These are phyloP conservation scores for Chalara sp. DNA, from an alignment of 2,329 filamentous ascomycete genomes.

Conservation along the genomic window DNA sequence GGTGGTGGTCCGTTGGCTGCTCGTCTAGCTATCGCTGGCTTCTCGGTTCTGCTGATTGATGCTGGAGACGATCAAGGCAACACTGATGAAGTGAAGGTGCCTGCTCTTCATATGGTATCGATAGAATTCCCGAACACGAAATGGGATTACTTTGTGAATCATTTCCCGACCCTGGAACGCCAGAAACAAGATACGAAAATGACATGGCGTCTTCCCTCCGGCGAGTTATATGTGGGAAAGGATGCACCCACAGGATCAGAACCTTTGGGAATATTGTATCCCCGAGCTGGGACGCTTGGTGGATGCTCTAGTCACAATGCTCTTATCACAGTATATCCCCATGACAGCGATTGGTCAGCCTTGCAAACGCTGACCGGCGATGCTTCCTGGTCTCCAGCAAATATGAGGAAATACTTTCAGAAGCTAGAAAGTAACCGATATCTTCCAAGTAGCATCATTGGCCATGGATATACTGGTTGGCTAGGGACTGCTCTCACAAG, in stretches of 20 bases:
- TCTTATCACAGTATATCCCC: slow-evolving; percentile 15
- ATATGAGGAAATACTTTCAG: slow-evolving; percentile 19
- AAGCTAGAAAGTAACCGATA: slow-evolving; percentile 10
- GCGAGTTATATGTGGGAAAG: slow-evolving; percentile 16
- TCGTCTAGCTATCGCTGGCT: slow-evolving; percentile 43
- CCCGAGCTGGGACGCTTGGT: slow-evolving; percentile 24
- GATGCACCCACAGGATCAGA: slow-evolving; percentile 19
- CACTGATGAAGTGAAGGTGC: slow-evolving; percentile 37
- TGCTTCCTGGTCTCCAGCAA: slow-evolving; percentile 14
- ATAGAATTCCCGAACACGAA: slow-evolving; percentile 40
- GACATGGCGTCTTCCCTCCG: slow-evolving; percentile 28
- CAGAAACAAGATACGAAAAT: slow-evolving; percentile 12
- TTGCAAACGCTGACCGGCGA: slow-evolving; percentile 20
- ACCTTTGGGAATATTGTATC: slow-evolving; percentile 23
- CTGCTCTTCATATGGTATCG: slow-evolving; percentile 38
- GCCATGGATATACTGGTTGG: slow-evolving; percentile 19
- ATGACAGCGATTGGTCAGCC: slow-evolving; percentile 16
- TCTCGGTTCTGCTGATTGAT: slow-evolving; percentile 45
- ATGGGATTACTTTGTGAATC: slow-evolving; percentile 40
- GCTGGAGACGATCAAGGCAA: slow-evolving; percentile 43
- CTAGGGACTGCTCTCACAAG: slow-evolving; percentile 16
- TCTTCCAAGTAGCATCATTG: slow-evolving; percentile 2
- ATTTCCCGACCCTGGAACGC: slow-evolving; percentile 12
- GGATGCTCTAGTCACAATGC: slow-evolving; percentile 24
- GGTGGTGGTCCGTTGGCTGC: slow-evolving; percentile 44